phyloP scores from a whole-genome alignment of 2,329 filamentous ascomycete genomes.

The Colletotrichum orchidophilum region DNA sequence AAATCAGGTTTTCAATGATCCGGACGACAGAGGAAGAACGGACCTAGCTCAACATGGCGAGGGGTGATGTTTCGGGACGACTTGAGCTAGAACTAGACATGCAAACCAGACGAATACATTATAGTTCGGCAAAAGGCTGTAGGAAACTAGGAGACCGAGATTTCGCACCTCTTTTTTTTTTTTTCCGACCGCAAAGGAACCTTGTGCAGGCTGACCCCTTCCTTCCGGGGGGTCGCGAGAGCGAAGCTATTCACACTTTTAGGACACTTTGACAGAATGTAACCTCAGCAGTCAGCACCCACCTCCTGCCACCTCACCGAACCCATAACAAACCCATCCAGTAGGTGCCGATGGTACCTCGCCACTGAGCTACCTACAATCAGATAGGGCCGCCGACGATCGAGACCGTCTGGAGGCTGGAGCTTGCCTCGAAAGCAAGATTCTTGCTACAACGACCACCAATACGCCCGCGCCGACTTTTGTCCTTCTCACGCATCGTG shows the following conservation, averaged over 20 bases:
- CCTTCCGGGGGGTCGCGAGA: background rate
- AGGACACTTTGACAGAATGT: slow-evolving; percentile 6
- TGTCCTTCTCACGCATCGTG: background rate
- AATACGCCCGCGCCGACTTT: background rate
- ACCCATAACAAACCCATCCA: slow-evolving; percentile 10
- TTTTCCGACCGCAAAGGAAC: background rate
- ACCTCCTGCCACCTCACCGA: slow-evolving; percentile 13
- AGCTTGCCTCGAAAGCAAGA: background rate
- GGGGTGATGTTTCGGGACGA: slow-evolving; percentile 12
- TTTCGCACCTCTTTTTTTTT: background rate
- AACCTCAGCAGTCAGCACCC: slow-evolving; percentile 8
- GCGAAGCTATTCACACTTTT: slow-evolving; percentile 30
- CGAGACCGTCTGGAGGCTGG: background rate
- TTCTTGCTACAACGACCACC: slow-evolving; percentile 7
- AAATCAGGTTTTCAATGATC: slow-evolving; percentile 21
- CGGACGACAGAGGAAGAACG: background rate
- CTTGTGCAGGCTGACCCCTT: background rate
- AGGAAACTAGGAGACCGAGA: background rate
- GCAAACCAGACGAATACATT: background rate
- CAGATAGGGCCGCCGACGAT: slow-evolving; percentile 7
- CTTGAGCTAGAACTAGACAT: background rate
- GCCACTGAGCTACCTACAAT: slow-evolving; percentile 2
- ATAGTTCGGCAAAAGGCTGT: background rate
- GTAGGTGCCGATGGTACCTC: slow-evolving; percentile 3
- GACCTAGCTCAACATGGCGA: background rate